These are phyloP conservation scores for Eudorina sp. DNA, from an alignment of 139 green algal species.

Conservation along the genomic window DNA sequence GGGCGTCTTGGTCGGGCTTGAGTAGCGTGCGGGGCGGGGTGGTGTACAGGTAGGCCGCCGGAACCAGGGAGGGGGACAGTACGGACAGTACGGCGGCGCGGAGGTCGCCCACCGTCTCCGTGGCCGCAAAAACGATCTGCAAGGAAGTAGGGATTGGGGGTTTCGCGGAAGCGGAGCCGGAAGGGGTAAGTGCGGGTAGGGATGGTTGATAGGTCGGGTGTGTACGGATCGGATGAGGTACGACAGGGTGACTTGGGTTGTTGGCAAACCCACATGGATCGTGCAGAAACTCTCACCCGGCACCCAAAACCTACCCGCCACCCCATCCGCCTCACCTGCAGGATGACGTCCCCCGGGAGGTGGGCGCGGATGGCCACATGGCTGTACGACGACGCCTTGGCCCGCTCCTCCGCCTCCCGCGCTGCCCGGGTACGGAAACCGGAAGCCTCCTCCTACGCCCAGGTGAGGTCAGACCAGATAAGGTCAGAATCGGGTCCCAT, in stretches of 20 bases:
- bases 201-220: background rate
- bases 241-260: no score
- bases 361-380: slow-evolving; percentile 37
- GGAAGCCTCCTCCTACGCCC: slow-evolving; percentile 10
- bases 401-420: slow-evolving; percentile 35
- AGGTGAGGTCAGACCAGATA: no score
- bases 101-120: slow-evolving; percentile 25
- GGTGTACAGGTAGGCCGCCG: slow-evolving; percentile 41
- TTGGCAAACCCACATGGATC: no score
- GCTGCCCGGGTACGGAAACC: slow-evolving; percentile 25
- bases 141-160: background rate
- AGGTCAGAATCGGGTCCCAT: no score
- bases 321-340: slow-evolving; percentile 21
- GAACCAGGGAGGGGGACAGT: background rate
- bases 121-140: slow-evolving; percentile 40
- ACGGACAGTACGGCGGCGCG: background rate
- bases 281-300: no score
- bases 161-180: background rate
- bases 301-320: background rate
- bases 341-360: slow-evolving; percentile 30
- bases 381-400: slow-evolving; percentile 19
- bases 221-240: no score
- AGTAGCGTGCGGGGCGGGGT: slow-evolving; percentile 22
- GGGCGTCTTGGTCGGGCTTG: background rate
- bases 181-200: background rate